phyloP scores from a whole-genome alignment of 2,329 filamentous ascomycete genomes.

The Zalaria obscura region DNA sequence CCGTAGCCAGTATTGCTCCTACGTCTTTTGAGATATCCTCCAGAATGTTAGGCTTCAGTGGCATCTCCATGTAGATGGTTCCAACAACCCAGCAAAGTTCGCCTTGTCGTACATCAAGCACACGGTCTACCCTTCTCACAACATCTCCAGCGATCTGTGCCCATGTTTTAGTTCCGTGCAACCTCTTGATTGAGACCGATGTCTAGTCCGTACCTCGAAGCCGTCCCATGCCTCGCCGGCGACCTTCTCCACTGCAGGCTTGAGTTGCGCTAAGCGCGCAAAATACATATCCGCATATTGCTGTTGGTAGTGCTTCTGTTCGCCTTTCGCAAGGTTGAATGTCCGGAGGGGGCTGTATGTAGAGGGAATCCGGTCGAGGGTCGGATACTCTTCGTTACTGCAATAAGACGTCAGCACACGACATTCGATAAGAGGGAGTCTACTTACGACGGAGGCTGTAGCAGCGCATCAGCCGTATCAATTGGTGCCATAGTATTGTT shows the following conservation, averaged over 20 bases:
- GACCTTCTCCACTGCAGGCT: slow-evolving; percentile 62
- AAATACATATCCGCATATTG: slow-evolving; percentile 99
- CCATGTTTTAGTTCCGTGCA: neutral
- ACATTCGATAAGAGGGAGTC: neutral
- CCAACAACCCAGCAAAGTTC: slow-evolving; percentile 91
- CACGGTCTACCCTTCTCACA: slow-evolving; percentile 66
- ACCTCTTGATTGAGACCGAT: neutral
- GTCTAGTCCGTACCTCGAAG: slow-evolving; percentile 36
- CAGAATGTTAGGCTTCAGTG: slow-evolving; percentile 86
- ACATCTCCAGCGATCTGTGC: slow-evolving; percentile 56
- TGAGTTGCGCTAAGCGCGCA: slow-evolving; percentile 73
- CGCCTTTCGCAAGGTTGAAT: slow-evolving; percentile 55
- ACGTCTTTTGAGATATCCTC: slow-evolving; percentile 92
- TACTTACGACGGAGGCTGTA: slow-evolving; percentile 8
- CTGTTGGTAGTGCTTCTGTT: slow-evolving; percentile 64
- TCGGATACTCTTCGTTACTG: slow-evolving; percentile 7
- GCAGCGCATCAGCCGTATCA: slow-evolving; percentile 4
- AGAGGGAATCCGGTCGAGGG: slow-evolving; percentile 40
- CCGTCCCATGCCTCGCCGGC: slow-evolving; percentile 65
- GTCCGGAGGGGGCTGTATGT: slow-evolving; percentile 62
- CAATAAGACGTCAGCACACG: neutral
- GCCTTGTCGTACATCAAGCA: slow-evolving; percentile 89
- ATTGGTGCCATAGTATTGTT: slow-evolving; percentile 3
- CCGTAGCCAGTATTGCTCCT: slow-evolving; percentile 15
- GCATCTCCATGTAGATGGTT: slow-evolving; percentile 95